Conservation (phyloP, 192 early-diverging fungal genomes). For the Backusella mclennaniae region DNA sequence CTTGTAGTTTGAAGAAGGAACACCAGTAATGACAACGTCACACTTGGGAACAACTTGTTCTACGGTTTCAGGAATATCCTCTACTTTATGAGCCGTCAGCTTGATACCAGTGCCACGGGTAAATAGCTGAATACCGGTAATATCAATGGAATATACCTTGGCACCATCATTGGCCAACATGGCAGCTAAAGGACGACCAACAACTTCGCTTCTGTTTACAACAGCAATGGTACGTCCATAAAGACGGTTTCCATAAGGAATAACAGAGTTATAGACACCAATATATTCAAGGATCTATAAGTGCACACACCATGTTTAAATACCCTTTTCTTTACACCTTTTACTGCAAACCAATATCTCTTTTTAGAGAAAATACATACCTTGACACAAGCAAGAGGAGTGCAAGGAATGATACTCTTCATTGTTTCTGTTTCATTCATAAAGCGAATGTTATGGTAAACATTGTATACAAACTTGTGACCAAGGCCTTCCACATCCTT, state of each 20-base stretch:
- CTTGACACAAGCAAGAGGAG: conserved; percentile 96
- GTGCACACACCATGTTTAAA: neutral
- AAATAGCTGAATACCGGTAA: conserved; percentile 81
- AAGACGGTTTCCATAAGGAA: conserved; percentile 92
- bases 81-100: conserved; percentile 68
- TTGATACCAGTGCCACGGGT: conserved; percentile 63
- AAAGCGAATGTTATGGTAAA: conserved; percentile 85
- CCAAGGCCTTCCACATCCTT: conserved; percentile 99
- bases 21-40: conserved; percentile 98
- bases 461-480: conserved; percentile 92
- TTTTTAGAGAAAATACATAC: conserved; percentile 34
- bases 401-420: conserved; percentile 98
- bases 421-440: conserved; percentile 77
- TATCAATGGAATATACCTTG: conserved; percentile 94
- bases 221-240: conserved; percentile 91
- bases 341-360: neutral
- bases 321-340: neutral
- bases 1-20: conserved; percentile 87
- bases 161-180: conserved; percentile 98
- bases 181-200: conserved; percentile 95
- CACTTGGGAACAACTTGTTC: conserved; percentile 83
- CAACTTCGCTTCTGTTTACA: conserved; percentile 95
- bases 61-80: conserved; percentile 66
- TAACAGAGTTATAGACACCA: conserved; percentile 85
- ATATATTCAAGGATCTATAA: conserved; percentile 87